Conservation (phyloP, 1,284 basidiomycete species). For the Thelephora terrestris region DNA sequence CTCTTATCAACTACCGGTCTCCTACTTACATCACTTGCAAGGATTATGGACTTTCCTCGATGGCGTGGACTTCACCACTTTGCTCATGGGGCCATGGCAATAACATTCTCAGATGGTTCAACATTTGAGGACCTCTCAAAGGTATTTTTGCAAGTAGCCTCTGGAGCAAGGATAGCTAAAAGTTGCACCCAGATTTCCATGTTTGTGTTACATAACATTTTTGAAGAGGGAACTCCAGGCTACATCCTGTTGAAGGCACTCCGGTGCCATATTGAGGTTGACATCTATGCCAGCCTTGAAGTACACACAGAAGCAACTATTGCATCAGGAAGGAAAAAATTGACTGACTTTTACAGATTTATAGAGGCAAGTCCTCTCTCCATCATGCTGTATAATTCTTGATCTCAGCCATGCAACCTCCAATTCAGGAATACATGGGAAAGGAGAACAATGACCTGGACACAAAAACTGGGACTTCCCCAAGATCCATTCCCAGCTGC, state of each 20-base stretch:
- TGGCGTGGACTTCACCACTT: constrained; percentile 31
- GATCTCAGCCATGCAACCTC: constrained; percentile 9
- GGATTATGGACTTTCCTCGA: constrained; percentile 17
- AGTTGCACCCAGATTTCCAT: constrained; percentile 20
- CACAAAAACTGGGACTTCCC: constrained; percentile 20
- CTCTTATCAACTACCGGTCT: constrained; percentile 2
- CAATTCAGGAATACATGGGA: constrained; percentile 6
- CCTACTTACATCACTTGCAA: neutral
- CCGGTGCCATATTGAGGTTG: constrained; percentile 20
- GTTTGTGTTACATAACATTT: constrained; percentile 21
- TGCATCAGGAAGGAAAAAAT: constrained; percentile 13
- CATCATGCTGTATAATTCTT: constrained; percentile 8
- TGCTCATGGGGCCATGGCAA: constrained; percentile 15
- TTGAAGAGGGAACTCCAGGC: constrained; percentile 14
- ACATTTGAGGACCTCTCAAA: constrained; percentile 31
- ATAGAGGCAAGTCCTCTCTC: constrained; percentile 13
- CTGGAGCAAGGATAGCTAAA: neutral
- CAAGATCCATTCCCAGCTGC: constrained; percentile 23
- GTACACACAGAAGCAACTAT: constrained; percentile 25
- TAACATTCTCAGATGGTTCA: constrained; percentile 25
- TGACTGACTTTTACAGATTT: constrained; percentile 11
- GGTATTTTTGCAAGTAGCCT: no score
- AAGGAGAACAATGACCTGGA: no score
- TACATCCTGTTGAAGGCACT: constrained; percentile 20
- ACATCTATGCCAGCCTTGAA: constrained; percentile 21